A percentile compares a stretch with the other conserved stretches of the same genome.
phyloP scores from a whole-genome alignment of 1,139 yeast genomes.

The Suhomyces wounanorum region DNA sequence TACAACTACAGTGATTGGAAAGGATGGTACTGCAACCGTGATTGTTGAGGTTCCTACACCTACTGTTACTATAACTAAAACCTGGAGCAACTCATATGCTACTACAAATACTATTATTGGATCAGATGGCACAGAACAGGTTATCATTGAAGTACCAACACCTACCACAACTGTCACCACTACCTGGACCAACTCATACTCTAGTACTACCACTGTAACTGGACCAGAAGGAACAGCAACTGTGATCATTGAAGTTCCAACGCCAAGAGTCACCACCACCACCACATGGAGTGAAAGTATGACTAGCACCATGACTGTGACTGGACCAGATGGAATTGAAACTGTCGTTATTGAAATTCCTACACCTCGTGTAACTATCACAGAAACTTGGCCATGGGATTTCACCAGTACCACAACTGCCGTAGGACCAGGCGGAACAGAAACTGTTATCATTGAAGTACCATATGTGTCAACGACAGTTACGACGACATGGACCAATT shows the following conservation, averaged over 20 bases:
- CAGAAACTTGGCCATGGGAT: too few relatives aligned
- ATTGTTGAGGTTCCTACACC: neutral
- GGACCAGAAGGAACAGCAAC: conserved; percentile 19
- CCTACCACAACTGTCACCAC: conserved; percentile 7
- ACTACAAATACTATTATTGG: too few relatives aligned
- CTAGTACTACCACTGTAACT: conserved; percentile 14
- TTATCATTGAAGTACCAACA: too few relatives aligned
- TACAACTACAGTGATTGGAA: too few relatives aligned
- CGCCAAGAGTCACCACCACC: conserved; percentile 16
- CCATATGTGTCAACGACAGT: too few relatives aligned
- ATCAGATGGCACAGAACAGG: too few relatives aligned
- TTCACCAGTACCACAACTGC: too few relatives aligned
- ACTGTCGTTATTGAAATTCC: conserved; percentile 22
- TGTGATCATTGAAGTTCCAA: conserved; percentile 22
- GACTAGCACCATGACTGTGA: conserved; percentile 11
- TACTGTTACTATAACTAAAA: too few relatives aligned
- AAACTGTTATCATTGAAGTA: conserved; percentile 20
- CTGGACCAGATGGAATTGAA: conserved; percentile 18
- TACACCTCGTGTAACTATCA: conserved; percentile 9
- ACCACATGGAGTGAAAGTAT: conserved; percentile 14
- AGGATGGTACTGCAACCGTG: conserved; percentile 19
- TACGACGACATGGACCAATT: too few relatives aligned
- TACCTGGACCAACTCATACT: conserved; percentile 2
- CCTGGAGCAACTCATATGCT: too few relatives aligned
- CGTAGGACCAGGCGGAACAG: conserved; percentile 11